These are phyloP conservation scores for Testicularia cyperi DNA, from an alignment of 1,284 basidiomycete genomes.

Conservation along the genomic window DNA sequence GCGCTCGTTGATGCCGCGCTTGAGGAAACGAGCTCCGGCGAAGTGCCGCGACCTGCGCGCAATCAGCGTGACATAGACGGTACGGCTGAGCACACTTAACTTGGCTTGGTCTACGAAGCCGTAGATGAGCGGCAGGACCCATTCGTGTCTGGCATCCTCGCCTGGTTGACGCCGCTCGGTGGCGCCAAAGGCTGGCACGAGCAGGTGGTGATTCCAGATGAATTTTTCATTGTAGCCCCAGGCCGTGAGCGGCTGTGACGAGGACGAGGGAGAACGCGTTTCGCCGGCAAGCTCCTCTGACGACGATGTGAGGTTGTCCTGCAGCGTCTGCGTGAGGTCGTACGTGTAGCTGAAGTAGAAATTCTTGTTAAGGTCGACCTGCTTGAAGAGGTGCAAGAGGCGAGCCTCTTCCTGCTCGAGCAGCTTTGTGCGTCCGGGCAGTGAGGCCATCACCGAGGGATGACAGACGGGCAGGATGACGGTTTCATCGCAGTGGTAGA, in stretches of 20 bases:
- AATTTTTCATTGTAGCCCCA: slow-evolving; percentile 81
- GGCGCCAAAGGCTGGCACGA: slow-evolving; percentile 67
- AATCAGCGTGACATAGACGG: slow-evolving; percentile 89
- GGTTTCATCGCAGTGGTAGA: slow-evolving; percentile 94
- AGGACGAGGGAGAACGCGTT: slow-evolving; percentile 17
- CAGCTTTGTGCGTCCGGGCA: slow-evolving; percentile 48
- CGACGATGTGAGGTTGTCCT: slow-evolving; percentile 77
- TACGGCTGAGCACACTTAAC: slow-evolving; percentile 82
- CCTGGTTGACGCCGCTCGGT: slow-evolving; percentile 28
- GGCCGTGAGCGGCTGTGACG: slow-evolving; percentile 35
- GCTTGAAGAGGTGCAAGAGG: slow-evolving; percentile 87
- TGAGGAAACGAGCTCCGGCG: slow-evolving; percentile 92
- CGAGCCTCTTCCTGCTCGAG: slow-evolving; percentile 59
- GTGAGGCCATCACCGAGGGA: slow-evolving; percentile 31
- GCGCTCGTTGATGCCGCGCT: slow-evolving; percentile 83
- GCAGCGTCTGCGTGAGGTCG: slow-evolving; percentile 91
- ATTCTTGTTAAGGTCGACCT: slow-evolving; percentile 96
- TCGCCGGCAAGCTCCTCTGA: slow-evolving; percentile 58
- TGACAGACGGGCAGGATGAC: slow-evolving; percentile 70
- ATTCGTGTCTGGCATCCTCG: slow-evolving; percentile 64
- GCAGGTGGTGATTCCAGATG: slow-evolving; percentile 92
- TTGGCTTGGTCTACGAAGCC: slow-evolving; percentile 99
- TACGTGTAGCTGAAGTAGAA: slow-evolving; percentile 99
- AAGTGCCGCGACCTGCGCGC: slow-evolving; percentile 91
- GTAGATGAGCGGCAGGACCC: slow-evolving; percentile 90